Base-by-base conservation (phyloP, 805 yeast species). In the Nakazawaea pomicola region DNA sequence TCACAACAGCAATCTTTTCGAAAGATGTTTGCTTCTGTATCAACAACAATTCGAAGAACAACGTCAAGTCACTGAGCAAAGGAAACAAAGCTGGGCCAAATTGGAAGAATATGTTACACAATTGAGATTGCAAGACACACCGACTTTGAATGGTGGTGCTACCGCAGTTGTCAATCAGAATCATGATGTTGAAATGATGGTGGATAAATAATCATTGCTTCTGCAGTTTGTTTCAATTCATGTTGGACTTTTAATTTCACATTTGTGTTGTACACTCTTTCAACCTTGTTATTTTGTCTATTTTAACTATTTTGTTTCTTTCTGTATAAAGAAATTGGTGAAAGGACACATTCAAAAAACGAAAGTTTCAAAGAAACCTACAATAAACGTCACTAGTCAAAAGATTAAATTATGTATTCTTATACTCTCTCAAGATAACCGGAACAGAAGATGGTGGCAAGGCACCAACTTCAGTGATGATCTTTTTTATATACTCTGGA, bases 381-480 rank as follows among this genome's bases (percentile, higher is more conserved):
- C n/a, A n/a, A n/a, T n/a, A 8, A 8, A 8, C 25, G 7, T 8
- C 10, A 23, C 10, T 8, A 8, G 10, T 23, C 10, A 10, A 23
- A 23, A 23, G 25, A 36, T 9, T 11, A 10, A 35, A 14, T 21
- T 34, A 38, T n/a, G 56, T 47, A 40, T 59, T 55, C 61, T 88
- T 87, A 62, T 91, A 93, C 62, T 93, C 99, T 64, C 98, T 78
- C 53, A 93, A 68, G 46, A 93, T 87, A 36, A 93, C 98, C 20
- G 99, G 99, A 44, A 93, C 98, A 1, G 98, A 88, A n/a, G 95
- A 84, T 32, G 99, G 96, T 9, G 99, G 99, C 50, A 93, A 71
- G 2, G 95, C 87, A 21, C 99, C 99, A 49, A 91, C 78, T 61
- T 93, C 99, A 2, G 98, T 93, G 41, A 93, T 88, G 45, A 93